Conservation (phyloP, 441 rosid genomes). For the Rhodomyrtus psidioides region DNA sequence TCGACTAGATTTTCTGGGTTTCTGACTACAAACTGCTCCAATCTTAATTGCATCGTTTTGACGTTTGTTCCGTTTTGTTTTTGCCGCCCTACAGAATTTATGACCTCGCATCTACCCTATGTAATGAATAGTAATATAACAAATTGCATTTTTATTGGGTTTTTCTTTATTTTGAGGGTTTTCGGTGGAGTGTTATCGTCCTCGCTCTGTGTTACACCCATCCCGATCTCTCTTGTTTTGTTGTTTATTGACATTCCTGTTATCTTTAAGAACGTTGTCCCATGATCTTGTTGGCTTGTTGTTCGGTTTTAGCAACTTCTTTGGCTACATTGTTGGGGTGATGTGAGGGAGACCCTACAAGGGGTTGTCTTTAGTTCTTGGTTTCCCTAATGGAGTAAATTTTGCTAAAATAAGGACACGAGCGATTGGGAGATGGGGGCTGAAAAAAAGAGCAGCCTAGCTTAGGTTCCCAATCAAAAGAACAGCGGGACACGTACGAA, state of each 20-base stretch:
- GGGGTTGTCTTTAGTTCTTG: conserved; percentile 12
- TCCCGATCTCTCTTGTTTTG: neutral
- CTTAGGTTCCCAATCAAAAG: neutral
- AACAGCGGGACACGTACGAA: neutral
- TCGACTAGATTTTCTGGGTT: conserved; percentile 9
- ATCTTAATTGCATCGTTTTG: conserved; percentile 2
- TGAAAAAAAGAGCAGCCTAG: neutral
- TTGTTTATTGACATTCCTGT: neutral
- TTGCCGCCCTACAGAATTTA: conserved; percentile 21
- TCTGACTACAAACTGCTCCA: conserved; percentile 11
- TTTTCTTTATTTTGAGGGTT: neutral
- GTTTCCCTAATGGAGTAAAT: conserved; percentile 34
- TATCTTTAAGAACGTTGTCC: neutral
- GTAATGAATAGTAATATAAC: neutral
- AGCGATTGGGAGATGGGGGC: neutral
- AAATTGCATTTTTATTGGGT: neutral
- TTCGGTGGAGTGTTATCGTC: neutral
- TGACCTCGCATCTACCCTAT: conserved; percentile 3
- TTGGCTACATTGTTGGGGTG: neutral
- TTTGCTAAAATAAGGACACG: neutral
- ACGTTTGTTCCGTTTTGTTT: neutral
- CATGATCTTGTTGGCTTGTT: neutral
- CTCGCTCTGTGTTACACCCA: neutral
- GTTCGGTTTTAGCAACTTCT: neutral
- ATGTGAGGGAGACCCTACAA: neutral